Conservation (phyloP, 495 filamentous ascomycete genomes). For the Filosporella fistucella region DNA sequence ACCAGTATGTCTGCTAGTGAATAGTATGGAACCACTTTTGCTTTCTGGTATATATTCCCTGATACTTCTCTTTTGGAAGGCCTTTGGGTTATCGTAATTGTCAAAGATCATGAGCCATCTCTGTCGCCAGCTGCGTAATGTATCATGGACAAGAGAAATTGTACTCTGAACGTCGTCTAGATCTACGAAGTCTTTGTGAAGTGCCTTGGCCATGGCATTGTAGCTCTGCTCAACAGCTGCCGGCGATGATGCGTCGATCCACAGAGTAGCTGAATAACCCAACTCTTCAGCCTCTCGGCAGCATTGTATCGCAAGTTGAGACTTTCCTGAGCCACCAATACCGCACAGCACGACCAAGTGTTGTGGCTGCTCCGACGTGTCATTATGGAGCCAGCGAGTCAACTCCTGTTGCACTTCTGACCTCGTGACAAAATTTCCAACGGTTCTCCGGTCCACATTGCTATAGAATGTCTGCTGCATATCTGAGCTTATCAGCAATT, state of each 20-base stretch:
- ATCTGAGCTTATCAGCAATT: too few relatives aligned
- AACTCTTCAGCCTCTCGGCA: slow-evolving; percentile 18
- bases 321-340: slow-evolving; percentile 32
- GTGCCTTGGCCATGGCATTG: slow-evolving; percentile 10
- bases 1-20: slow-evolving; percentile 21
- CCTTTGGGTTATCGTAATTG: slow-evolving; percentile 30
- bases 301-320: slow-evolving; percentile 30
- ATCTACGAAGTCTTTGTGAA: slow-evolving; percentile 2
- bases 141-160: slow-evolving; percentile 18
- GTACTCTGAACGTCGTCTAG: slow-evolving; percentile 4
- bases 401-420: too few relatives aligned
- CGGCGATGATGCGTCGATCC: slow-evolving; percentile 27
- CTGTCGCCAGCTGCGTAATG: slow-evolving; percentile 11
- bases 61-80: slow-evolving; percentile 18
- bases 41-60: slow-evolving; percentile 22
- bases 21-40: slow-evolving; percentile 20
- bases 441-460: too few relatives aligned
- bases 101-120: slow-evolving; percentile 31
- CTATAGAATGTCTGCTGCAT: too few relatives aligned
- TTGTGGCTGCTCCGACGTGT: too few relatives aligned
- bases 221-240: slow-evolving; percentile 10
- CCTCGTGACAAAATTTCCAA: too few relatives aligned
- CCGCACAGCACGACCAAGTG: slow-evolving; percentile 28
- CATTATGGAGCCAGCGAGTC: too few relatives aligned
- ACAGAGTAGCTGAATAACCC: slow-evolving; percentile 24